These are phyloP conservation scores for Rhizopus sp. DNA, from an alignment of 371 early-diverging fungal genomes.

Conservation along the genomic window DNA sequence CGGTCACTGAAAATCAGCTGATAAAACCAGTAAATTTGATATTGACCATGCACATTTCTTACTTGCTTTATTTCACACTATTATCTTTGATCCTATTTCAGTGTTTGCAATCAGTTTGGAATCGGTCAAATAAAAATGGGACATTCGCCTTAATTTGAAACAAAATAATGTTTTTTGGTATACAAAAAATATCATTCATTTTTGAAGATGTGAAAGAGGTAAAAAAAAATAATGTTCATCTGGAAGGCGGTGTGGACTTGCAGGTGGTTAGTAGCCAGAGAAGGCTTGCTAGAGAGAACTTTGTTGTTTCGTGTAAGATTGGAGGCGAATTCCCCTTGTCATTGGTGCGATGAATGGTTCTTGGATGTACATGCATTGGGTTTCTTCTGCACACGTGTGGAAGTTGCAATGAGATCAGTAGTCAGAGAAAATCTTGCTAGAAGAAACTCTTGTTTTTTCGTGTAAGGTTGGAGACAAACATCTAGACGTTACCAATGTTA, in stretches of 20 bases:
- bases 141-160: constrained; percentile 8
- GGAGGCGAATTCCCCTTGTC: constrained; percentile 22
- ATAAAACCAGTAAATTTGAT: constrained; percentile 9
- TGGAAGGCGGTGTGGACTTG: constrained; percentile 20
- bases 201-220: constrained; percentile 19
- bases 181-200: no score
- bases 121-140: constrained; percentile 8
- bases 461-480: constrained; percentile 23
- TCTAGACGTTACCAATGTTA: constrained; percentile 23
- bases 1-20: constrained; percentile 5
- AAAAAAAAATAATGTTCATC: constrained; percentile 16
- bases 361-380: constrained; percentile 21
- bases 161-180: no score
- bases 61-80: constrained; percentile 9
- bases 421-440: constrained; percentile 23
- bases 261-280: constrained; percentile 22
- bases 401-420: constrained; percentile 19
- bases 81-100: constrained; percentile 14
- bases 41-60: constrained; percentile 8
- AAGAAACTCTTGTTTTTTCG: constrained; percentile 21
- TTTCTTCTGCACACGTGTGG: constrained; percentile 17
- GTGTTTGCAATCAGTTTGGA: constrained; percentile 10
- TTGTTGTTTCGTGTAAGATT: constrained; percentile 18
- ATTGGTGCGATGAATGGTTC: constrained; percentile 21
- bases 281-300: constrained; percentile 19